Conservation (phyloP, 1,284 basidiomycete species). For the Peniophora sp. region DNA sequence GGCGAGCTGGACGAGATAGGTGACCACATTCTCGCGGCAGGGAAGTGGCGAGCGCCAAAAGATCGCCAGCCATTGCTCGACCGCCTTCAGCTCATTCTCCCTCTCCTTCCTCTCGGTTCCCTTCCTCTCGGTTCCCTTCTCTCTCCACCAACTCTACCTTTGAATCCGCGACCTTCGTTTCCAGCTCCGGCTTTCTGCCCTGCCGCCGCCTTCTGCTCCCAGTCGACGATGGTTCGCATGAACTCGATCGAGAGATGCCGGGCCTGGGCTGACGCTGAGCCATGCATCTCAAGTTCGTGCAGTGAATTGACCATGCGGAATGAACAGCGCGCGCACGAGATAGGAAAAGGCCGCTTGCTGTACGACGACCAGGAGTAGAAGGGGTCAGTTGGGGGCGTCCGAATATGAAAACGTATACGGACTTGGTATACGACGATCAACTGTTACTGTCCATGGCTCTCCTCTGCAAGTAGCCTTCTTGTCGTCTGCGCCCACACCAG, state of each 20-base stretch:
- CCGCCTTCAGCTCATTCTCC: conserved; percentile 12
- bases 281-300: conserved; percentile 78
- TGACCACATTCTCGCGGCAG: conserved; percentile 86
- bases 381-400: background rate
- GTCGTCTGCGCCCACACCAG: conserved; percentile 90
- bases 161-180: no score
- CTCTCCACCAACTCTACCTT: no score
- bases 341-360: conserved; percentile 92
- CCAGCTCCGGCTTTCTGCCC: conserved; percentile 11
- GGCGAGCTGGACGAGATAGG: conserved; percentile 85
- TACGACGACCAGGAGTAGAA: conserved; percentile 65
- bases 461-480: conserved; percentile 83
- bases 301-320: conserved; percentile 92
- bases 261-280: conserved; percentile 73
- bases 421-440: conserved; percentile 82
- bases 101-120: no score
- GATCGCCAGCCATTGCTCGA: conserved; percentile 15
- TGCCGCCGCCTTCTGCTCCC: conserved; percentile 72
- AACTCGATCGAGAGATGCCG: conserved; percentile 79
- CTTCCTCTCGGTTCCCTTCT: no score
- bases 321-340: conserved; percentile 87
- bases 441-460: conserved; percentile 77
- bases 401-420: background rate
- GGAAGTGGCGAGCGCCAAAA: conserved; percentile 72
- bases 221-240: conserved; percentile 80